These are phyloP conservation scores for Rhizophagus sp. DNA, from an alignment of 192 early-diverging fungal species.

Conservation along the genomic window DNA sequence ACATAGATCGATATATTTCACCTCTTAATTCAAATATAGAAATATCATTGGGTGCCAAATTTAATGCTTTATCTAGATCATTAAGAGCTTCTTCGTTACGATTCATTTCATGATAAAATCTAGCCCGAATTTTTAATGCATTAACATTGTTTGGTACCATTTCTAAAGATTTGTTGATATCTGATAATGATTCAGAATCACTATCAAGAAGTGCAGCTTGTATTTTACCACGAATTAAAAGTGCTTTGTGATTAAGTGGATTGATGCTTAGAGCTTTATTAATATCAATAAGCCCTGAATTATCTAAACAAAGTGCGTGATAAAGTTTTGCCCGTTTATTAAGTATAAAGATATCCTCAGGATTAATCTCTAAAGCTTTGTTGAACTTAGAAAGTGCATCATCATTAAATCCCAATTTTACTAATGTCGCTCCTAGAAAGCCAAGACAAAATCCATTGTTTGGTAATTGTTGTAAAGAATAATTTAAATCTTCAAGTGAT, in stretches of 20 bases:
- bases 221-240: neutral
- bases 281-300: neutral
- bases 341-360: slow-evolving; percentile 4
- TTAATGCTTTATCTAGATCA: neutral
- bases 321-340: neutral
- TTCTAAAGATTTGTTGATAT: neutral
- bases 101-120: neutral
- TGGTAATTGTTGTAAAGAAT: slow-evolving; percentile 3
- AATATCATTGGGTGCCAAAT: neutral
- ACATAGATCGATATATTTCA: slow-evolving; percentile 2
- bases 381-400: neutral
- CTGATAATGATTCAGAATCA: neutral
- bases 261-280: neutral
- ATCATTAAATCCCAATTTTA: neutral
- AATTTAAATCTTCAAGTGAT: slow-evolving; percentile 7
- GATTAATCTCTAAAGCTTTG: neutral
- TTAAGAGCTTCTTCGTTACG: neutral
- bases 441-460: neutral
- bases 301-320: neutral
- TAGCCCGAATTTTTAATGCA: neutral
- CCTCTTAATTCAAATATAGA: neutral
- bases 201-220: neutral
- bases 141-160: neutral
- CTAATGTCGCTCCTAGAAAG: neutral
- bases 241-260: neutral